A percentile compares a stretch with the other conserved stretches of the same genome.
phyloP scores from a whole-genome alignment of 2,329 filamentous ascomycete species.

The Colletotrichum zoysiae region DNA sequence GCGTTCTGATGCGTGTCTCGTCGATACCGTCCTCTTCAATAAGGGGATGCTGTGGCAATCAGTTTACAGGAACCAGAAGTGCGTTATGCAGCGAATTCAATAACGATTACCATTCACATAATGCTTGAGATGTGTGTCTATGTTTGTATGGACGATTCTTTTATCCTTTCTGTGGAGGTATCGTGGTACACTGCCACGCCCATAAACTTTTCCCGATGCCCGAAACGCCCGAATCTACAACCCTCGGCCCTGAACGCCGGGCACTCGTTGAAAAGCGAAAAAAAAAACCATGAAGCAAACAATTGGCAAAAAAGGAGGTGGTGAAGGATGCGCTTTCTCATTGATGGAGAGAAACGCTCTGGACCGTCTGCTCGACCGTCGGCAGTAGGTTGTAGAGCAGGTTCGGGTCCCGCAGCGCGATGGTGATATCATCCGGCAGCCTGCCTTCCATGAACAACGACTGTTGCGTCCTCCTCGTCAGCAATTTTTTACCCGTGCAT shows the following conservation, averaged over 20 bases:
- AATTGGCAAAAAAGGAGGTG: not conserved
- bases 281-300: not conserved
- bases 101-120: not conserved
- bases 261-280: not conserved
- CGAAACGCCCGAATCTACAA: conserved; percentile 24
- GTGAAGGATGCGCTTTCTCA: not conserved
- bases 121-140: not conserved
- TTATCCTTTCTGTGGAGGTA: conserved; percentile 9
- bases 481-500: conserved; percentile 12
- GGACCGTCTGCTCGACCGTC: conserved; percentile 76
- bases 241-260: conserved; percentile 21
- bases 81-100: not conserved
- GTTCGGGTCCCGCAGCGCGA: conserved; percentile 84
- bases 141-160: not conserved
- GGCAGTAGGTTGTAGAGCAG: conserved; percentile 77
- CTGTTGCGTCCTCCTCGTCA: conserved; percentile 51
- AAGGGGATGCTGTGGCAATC: not conserved
- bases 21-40: not conserved
- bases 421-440: conserved; percentile 78
- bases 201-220: conserved; percentile 25
- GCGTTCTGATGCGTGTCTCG: conserved; percentile 3
- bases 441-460: conserved; percentile 63
- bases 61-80: conserved; percentile 3
- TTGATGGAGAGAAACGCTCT: conserved; percentile 52
- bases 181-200: conserved; percentile 5